Evolutionary conservation across 257 asterid species (phyloP), one percentile per base, ranked within the genome.

Genomic region (Plectranthus barbatus): DNA sequence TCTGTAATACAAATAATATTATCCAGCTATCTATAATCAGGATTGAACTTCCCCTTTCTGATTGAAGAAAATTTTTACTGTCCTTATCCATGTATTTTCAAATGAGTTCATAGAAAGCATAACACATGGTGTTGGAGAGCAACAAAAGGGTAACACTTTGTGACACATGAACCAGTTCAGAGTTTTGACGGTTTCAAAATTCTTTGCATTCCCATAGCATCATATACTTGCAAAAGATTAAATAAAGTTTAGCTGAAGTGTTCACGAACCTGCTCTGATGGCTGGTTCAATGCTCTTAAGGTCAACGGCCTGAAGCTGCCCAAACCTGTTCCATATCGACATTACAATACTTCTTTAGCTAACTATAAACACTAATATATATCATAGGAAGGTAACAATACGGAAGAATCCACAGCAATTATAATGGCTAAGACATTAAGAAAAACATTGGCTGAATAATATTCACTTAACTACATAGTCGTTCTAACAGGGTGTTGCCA

Each of bases 301-400:
- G 76, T 86, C 98, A 67, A 86, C 91, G 1, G 83, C 91, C 79
- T 92, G 93, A 76, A 92, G 97, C 77, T 92, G 93, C 68, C 97
- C 91, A 73, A 89, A 88, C 94, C 79, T 78, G 78, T 68, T 48
- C 48, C 44, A 64, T 6, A 34, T 57, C 19, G 14, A 64, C 49
- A 66, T 66, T 57, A 34, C 44, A 9, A 57, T 23, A 20, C 40
- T 31, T 14, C 15, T 3, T 54, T 42, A 26, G 19, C 31, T 26
- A 53, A 55, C 42, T 31, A 45, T 10, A 1, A 29, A 57, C 23
- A 36, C 45, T n/a, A 14, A 8, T 0, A 36, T 11, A 39, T 7
- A 48, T 36, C 47, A 21, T 20, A 14, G 10, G 14, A 55, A n/a
- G n/a, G n/a, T n/a, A n/a, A 56, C 1, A 44, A n/a, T 17, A 29